These are phyloP conservation scores for Pleurotus djamor DNA, from an alignment of 768 basidiomycete genomes.

Conservation along the genomic window DNA sequence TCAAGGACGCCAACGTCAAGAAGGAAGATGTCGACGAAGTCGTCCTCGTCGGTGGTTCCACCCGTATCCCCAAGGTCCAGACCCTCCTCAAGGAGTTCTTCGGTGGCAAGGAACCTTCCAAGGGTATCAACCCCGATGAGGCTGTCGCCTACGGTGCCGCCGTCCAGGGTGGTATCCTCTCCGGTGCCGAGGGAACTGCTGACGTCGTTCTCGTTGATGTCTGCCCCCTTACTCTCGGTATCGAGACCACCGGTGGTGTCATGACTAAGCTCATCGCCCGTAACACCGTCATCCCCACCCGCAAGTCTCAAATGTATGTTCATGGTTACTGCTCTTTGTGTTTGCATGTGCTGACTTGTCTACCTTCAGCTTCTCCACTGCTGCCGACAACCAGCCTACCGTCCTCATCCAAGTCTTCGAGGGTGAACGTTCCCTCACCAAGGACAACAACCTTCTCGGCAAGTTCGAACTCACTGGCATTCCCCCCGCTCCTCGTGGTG, in stretches of 20 bases:
- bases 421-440: slow-evolving; percentile 95
- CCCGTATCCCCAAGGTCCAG: slow-evolving; percentile 99
- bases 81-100: slow-evolving; percentile 98
- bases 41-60: slow-evolving; percentile 95
- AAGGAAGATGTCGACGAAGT: slow-evolving; percentile 96
- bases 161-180: slow-evolving; percentile 97
- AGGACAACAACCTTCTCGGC: slow-evolving; percentile 98
- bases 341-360: slow-evolving; percentile 15
- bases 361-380: slow-evolving; percentile 64
- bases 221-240: slow-evolving; percentile 95
- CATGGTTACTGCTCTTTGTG: too few species aligned
- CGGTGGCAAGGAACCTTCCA: slow-evolving; percentile 94
- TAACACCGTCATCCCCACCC: slow-evolving; percentile 98
- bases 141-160: slow-evolving; percentile 99
- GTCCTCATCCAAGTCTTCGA: slow-evolving; percentile 97
- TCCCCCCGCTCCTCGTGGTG: slow-evolving; percentile 93
- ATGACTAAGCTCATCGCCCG: slow-evolving; percentile 97
- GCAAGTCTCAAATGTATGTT: slow-evolving; percentile 88
- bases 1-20: slow-evolving; percentile 97
- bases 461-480: slow-evolving; percentile 94
- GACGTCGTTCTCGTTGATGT: slow-evolving; percentile 97
- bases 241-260: slow-evolving; percentile 98
- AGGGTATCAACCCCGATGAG: slow-evolving; percentile 99
- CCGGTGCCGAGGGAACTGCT: slow-evolving; percentile 87
- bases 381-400: slow-evolving; percentile 91